Evolutionary conservation across 2,329 filamentous ascomycete genomes (phyloP).

Genomic region (Paracoccidioides lutzii): DNA sequence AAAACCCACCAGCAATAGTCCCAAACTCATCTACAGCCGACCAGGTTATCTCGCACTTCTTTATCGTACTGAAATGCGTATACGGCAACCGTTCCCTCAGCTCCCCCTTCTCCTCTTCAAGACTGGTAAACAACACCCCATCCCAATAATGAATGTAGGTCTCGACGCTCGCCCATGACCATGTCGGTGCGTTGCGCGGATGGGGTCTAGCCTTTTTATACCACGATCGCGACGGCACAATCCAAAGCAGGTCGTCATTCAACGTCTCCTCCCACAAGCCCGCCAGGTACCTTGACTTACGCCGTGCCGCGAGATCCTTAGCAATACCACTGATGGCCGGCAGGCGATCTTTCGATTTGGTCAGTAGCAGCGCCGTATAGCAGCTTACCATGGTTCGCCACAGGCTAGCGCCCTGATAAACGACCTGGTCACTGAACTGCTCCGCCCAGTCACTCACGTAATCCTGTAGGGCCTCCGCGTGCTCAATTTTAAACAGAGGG

Average conservation of each 20-base stretch:
- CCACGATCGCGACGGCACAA: background rate
- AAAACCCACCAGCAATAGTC: background rate
- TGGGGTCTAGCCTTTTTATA: background rate
- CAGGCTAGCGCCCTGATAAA: slow-evolving; percentile 1
- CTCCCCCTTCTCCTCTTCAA: background rate
- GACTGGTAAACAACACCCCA: background rate
- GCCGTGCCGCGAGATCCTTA: background rate
- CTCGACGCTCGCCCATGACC: background rate
- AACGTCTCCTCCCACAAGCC: background rate
- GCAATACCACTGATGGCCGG: slow-evolving; percentile 1
- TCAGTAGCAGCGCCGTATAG: background rate
- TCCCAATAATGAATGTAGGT: background rate
- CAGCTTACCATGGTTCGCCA: background rate
- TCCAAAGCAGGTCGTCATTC: slow-evolving; percentile 1
- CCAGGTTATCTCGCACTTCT: background rate
- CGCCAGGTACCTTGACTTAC: background rate
- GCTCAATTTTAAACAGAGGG: background rate
- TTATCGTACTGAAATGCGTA: background rate
- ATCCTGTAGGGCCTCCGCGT: background rate
- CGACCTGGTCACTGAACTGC: background rate
- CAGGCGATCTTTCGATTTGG: background rate
- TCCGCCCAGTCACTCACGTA: background rate
- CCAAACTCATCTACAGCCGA: background rate
- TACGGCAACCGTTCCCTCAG: background rate
- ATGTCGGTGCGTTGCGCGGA: background rate